These are phyloP conservation scores for Sporothrix euskadiensis DNA, from an alignment of 2,329 filamentous ascomycete species.

Conservation along the genomic window DNA sequence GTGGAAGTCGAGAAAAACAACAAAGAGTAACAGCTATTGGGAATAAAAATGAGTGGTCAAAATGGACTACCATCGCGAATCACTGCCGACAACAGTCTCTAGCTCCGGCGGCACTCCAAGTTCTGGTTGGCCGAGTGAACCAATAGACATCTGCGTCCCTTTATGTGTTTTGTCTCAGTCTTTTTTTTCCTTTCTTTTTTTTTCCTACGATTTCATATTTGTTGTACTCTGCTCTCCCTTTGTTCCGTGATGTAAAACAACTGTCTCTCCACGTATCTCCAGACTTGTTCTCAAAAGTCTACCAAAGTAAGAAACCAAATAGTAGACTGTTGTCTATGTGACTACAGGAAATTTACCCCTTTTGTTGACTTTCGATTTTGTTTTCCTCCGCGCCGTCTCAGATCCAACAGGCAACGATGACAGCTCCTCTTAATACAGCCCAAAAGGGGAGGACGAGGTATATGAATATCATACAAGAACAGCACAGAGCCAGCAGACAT, in stretches of 20 bases:
- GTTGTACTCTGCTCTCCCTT: not conserved
- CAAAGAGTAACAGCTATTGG: no score
- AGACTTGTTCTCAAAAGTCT: not conserved
- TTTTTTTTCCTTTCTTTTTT: not conserved
- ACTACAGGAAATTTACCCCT: not conserved
- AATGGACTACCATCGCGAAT: not conserved
- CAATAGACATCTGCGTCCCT: not conserved
- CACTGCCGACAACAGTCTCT: not conserved
- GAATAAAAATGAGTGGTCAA: not conserved
- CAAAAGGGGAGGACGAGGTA: not conserved
- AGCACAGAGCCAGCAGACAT: slow-evolving; percentile 3
- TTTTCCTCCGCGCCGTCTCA: not conserved
- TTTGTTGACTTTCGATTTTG: not conserved
- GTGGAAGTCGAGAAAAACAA: not conserved
- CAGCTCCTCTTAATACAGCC: not conserved
- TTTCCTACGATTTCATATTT: not conserved
- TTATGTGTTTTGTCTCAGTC: not conserved
- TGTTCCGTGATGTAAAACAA: not conserved
- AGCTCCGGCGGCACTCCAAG: not conserved
- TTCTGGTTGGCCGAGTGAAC: not conserved
- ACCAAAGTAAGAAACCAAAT: not conserved
- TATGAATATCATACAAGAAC: not conserved
- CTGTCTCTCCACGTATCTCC: not conserved
- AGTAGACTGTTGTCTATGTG: not conserved
- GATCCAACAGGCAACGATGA: not conserved